Base-by-base conservation (phyloP, 495 filamentous ascomycete species). In the Monascus purpureus region DNA sequence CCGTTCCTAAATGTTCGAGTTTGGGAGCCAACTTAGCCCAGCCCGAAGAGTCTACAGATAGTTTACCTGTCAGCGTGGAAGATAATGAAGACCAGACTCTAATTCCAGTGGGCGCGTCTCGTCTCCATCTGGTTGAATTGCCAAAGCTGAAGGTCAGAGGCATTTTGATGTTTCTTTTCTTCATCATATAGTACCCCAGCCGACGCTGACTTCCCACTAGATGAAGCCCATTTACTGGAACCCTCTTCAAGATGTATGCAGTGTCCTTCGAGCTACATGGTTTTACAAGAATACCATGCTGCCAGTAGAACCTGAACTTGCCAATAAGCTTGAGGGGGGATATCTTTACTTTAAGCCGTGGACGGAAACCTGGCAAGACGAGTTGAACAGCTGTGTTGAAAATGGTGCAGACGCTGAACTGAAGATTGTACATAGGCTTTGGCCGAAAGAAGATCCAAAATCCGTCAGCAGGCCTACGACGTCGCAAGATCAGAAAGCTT, bases 221-320 rank as follows among this genome's bases (percentile, higher is more conserved):
- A 95, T 97, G 86, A 80, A 87, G 50, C 90, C 90, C 0, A 95
- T 96, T 25, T 97, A 97, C 45, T 97, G 90, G 90, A 85, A 76
- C 20, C 88, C 90, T n/a, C 68, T 95, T 13, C 82, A 93, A 40
- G 90, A 97, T 46, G 69, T 93, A 11, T 77, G 82, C 6, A 63
- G 67, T 7, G 87, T 95, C 6, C 58, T 81, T 45, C 72, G 90
- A 25, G 86, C 82, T 1, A 96, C 90, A 0, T 97, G 90, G 90
- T 96, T 97, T 47, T 96, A 95, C 52, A 79, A 76, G 47, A 85
- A 94, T 46, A 85, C 82, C 2, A 92, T 95, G 82, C 58, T 78
- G 17, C 90, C 90, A 1, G 75, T 97, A 6, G 82, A 93, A 42
- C 70, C 81, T 3, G 65, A 73, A n/a, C 77, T 93, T 23, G 87